Evolutionary conservation across 768 basidiomycete species (phyloP).

Genomic region (Rhodosporidiobolus sp.): DNA sequence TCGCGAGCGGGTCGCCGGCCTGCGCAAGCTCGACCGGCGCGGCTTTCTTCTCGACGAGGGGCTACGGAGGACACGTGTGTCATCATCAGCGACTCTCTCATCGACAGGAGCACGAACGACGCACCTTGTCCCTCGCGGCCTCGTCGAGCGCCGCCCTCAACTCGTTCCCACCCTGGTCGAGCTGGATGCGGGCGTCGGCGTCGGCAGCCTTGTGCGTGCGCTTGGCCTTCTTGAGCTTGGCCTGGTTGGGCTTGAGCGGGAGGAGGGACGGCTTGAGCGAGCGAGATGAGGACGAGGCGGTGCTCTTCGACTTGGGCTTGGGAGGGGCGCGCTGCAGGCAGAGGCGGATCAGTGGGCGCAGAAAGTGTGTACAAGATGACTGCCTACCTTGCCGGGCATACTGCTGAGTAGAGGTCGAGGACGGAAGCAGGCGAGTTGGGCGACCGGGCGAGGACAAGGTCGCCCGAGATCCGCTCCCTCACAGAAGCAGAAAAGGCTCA

Average conservation of each 20-base stretch:
- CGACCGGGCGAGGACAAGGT: neutral
- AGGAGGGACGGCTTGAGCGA: slow-evolving; percentile 20
- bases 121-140: neutral
- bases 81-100: neutral
- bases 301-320: neutral
- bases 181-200: neutral
- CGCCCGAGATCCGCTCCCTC: neutral
- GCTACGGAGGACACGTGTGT: neutral
- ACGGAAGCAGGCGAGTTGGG: too few relatives aligned
- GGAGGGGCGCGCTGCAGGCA: neutral
- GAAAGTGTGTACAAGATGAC: neutral
- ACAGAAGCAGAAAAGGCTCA: too few relatives aligned
- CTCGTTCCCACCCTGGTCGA: neutral
- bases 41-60: slow-evolving; percentile 16
- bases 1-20: slow-evolving; percentile 5
- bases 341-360: neutral
- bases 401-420: neutral
- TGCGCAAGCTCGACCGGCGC: slow-evolving; percentile 1
- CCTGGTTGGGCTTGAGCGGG: neutral
- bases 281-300: neutral
- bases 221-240: slow-evolving; percentile 6
- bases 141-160: neutral
- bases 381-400: slow-evolving; percentile 8
- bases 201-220: neutral
- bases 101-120: neutral